Evolutionary conservation across 129 eudicot species (phyloP).

Genomic region (Chrysanthemum makinoi): DNA sequence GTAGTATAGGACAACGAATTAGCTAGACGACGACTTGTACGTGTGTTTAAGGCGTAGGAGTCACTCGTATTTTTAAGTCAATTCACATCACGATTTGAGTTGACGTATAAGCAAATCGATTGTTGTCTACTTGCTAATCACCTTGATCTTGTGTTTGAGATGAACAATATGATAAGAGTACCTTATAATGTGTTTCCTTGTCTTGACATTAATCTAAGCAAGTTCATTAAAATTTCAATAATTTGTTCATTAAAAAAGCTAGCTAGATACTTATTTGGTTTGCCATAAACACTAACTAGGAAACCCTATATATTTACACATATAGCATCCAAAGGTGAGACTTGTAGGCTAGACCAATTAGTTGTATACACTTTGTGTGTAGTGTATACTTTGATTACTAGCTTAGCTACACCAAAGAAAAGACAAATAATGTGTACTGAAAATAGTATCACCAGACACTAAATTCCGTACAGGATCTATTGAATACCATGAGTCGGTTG

Average conservation of each 20-base stretch:
- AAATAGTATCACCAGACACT: conserved; percentile 6
- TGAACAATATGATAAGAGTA: background rate
- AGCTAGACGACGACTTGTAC: background rate
- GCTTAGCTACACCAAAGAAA: conserved; percentile 6
- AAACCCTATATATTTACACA: background rate
- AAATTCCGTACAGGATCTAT: conserved; percentile 14
- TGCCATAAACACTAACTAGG: background rate
- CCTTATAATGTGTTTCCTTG: conserved; percentile 21
- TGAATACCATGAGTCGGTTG: conserved; percentile 6
- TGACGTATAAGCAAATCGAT: background rate
- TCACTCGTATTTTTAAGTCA: background rate
- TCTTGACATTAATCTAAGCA: background rate
- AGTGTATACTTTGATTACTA: too few relatives aligned
- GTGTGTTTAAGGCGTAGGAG: background rate
- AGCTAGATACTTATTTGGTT: background rate
- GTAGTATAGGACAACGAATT: background rate
- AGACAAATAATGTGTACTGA: conserved; percentile 19
- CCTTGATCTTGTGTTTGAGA: background rate
- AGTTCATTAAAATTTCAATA: background rate
- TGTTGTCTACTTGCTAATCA: background rate
- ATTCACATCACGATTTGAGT: background rate
- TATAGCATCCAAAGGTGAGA: background rate
- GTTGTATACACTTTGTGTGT: too few relatives aligned
- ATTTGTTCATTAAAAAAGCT: background rate
- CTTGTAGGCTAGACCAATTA: too few relatives aligned